Evolutionary conservation across 345 rosid genomes (phyloP), one percentile per base, ranked within the genome.

Genomic region (Theobroma cacao): DNA sequence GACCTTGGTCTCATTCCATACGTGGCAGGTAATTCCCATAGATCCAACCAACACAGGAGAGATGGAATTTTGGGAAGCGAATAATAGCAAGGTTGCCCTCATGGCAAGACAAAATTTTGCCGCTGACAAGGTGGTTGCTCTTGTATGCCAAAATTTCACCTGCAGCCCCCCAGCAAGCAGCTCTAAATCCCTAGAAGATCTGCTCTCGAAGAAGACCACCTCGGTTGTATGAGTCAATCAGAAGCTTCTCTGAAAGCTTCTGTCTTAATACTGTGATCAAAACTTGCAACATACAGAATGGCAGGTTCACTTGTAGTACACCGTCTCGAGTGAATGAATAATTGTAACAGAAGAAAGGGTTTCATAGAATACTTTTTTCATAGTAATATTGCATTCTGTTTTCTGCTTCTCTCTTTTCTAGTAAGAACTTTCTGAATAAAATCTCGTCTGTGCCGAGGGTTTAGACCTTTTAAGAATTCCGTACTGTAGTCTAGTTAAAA

Each of bases 61-160:
- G 58, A 85, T 92, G 90, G 91, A 86, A 72, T 83, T 91, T 78
- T 95, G 99, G 98, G 93, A 85, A 80, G 91, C 82, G 45, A 80
- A 82, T 55, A 90, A 92, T 76, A 75, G 80, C 45, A 90, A 83
- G 64, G 83, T 89, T 55, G 93, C 92, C 0, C 83, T 78, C 69
- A 90, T 91, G 95, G 92, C 91, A 1, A 90, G 81, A 81, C 89
- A 75, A 66, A 93, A 85, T 75, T 72, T 77, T 74, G 75, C 80
- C 24, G 83, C 84, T 3, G 92, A 90, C 77, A 84, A 84, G 50
- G 94, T 80, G 75, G 92, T 88, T 36, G 98, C 94, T 60, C 93
- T 93, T 13, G 93, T 95, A 68, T 95, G 98, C 79, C 97, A 95
- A 79, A 87, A 92, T 78, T 95, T 93, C 87, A 89, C 90, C 9